A percentile compares a stretch with the other conserved stretches of the same genome.
Conservation (phyloP, 306 rosid species). For the Fagus crenata region DNA sequence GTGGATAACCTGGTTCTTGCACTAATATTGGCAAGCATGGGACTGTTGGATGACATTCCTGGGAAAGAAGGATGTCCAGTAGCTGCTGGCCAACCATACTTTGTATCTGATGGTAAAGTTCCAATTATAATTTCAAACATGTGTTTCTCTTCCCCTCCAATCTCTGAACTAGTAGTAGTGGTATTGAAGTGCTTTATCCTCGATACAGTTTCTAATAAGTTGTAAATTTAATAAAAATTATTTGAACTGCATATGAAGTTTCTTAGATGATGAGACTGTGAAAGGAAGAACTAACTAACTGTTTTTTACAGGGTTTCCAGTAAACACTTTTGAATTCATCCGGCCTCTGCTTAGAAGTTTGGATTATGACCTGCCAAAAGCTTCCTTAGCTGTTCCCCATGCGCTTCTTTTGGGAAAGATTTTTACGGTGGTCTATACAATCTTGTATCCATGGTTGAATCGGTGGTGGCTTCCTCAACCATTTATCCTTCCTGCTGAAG, state of each 20-base stretch:
- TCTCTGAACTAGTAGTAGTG: not conserved
- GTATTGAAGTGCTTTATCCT: not conserved
- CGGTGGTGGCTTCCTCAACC: conserved; percentile 95
- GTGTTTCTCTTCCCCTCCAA: not conserved
- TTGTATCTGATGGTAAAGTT: conserved; percentile 79
- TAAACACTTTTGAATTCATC: conserved; percentile 79
- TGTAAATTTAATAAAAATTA: not conserved
- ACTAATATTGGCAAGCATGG: conserved; percentile 89
- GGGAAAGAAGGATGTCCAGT: conserved; percentile 49
- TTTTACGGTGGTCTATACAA: conserved; percentile 59
- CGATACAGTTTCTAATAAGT: not conserved
- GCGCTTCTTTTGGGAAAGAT: conserved; percentile 72
- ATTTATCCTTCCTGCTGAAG: conserved; percentile 87
- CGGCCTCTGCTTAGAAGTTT: conserved; percentile 74
- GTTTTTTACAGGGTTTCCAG: conserved; percentile 67
- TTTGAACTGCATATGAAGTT: not conserved
- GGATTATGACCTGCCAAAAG: conserved; percentile 66
- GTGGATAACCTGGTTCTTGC: conserved; percentile 89
- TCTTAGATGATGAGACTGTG: not conserved
- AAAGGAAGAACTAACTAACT: conserved; percentile 17
- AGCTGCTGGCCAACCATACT: conserved; percentile 95
- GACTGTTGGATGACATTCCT: conserved; percentile 69
- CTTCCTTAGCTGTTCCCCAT: conserved; percentile 49
- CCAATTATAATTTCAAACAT: not conserved
- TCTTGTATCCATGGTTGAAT: conserved; percentile 82